Base-by-base conservation (phyloP, 768 basidiomycete species). In the Phanerochaete carnosa region DNA sequence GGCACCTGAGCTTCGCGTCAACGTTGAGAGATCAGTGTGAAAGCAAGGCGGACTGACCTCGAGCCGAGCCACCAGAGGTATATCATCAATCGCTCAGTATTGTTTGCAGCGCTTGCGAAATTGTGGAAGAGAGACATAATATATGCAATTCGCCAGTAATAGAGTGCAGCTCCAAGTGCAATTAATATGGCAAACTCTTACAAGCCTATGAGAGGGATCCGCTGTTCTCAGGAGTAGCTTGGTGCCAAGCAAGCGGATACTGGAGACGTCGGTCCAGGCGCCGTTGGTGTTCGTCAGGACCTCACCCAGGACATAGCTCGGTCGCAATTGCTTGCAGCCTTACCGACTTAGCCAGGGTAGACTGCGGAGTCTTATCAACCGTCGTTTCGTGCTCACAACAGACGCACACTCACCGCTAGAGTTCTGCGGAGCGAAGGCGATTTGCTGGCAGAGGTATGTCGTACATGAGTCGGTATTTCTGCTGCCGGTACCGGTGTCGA, bases 401-500 rank as follows among this genome's bases (percentile, higher is more conserved):
- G 16, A 19, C 47, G 39, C 2, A 30, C 28, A 51, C 57, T 19
- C 45, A 81, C 81, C 80, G 66, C 83, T 81, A 33, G 78, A 78
- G 68, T 81, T 80, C 45, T 72, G 68, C 47, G 79, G 77, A 61
- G 79, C 79, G 72, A 71, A 83, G 0, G 69, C 75, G 32, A 81
- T 72, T 64, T 82, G 78, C 60, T 81, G 73, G 45, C 76, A 80
- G 62, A 81, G 70, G 61, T 75, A 79, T 19, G 70, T 67, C 4
- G 76, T 70, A 64, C 84, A 86, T 9, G 76, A 77, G 9, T 75
- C 74, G 19, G 76, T 74, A 63, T 85, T 77, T 13, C 84, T 84
- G 19, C 83, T 85, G 39, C 85, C 85, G 1, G 83, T 85, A 67
- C 87, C 85, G 11, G 83, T 81, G 67, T 85, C 80, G 65, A 87